Evolutionary conservation across 2,329 filamentous ascomycete genomes (phyloP), one percentile per base, ranked within the genome.

Genomic region (Biscogniauxia mediterranea): DNA sequence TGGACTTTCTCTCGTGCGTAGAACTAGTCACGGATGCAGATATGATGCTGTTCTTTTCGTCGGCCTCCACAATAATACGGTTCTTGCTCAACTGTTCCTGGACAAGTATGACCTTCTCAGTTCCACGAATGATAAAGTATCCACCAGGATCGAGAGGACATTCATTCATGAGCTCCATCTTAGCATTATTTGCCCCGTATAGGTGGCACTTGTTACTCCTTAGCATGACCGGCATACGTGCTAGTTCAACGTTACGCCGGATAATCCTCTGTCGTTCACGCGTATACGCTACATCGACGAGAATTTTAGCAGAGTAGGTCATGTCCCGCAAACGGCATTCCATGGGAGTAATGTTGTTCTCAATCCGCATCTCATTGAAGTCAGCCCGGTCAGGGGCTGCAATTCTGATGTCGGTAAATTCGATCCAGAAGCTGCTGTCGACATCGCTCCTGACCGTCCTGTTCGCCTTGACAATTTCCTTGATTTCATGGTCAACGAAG

Each of bases 1-100:
- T 99, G 11, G 95, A 97, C 77, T 98, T 97, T 70, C 96, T 87
- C 76, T 98, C 95, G 76, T 97, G 93, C 1, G 96, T 98, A 28
- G 95, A 97, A 86, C 93, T 96, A 7, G 93, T 99, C 28, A 98
- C 95, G 1, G 95, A 98, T 46, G 96, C 95, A 68, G 94, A 92
- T 60, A 98, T 94, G 66, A 96, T 88, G 62, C 91, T 91, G 77
- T 97, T 98, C 79, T 96, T 96, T 57, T 89, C 84, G 70, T 94
- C 91, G 59, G 92, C 89, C 77, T 99, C 96, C 17, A 99, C 94
- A 74, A 99, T 97, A 71, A 99, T 91, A 80, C 95, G 88, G 77
- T 99, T 99, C 84, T 99, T 99, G 84, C 95, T 99, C 73, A 99
- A 81, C 78, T 99, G 95, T 74, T 99, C 96, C 76, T 99, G 95